Evolutionary conservation across 345 rosid genomes (phyloP).

Genomic region (Dipteronia dyeriana): DNA sequence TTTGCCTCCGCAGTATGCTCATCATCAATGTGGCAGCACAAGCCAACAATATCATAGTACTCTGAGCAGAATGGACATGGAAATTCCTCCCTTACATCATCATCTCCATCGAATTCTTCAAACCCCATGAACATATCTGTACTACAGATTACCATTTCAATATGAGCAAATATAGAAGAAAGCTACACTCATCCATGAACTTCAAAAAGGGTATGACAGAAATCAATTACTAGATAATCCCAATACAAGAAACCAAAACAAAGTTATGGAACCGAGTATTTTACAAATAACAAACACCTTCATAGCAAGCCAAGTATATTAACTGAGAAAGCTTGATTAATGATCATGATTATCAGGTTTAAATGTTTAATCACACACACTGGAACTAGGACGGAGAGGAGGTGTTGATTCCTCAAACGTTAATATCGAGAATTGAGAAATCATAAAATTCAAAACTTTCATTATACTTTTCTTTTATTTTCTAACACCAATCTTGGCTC

Average conservation of each 20-base stretch:
- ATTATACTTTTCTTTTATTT: conserved; percentile 5
- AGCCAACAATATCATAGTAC: conserved; percentile 81
- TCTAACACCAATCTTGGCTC: neutral
- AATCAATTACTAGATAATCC: neutral
- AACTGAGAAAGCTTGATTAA: neutral
- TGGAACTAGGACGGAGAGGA: neutral
- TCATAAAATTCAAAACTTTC: neutral
- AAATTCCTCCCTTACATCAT: conserved; percentile 88
- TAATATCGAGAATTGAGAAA: neutral
- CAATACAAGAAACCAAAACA: neutral
- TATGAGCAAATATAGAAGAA: conserved; percentile 2
- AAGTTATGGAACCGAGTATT: neutral
- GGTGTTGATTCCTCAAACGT: neutral
- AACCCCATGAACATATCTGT: conserved; percentile 82
- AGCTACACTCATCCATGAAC: neutral
- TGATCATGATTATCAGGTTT: neutral
- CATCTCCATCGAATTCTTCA: conserved; percentile 89
- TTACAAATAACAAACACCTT: no score
- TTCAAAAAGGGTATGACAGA: neutral
- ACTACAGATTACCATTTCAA: conserved; percentile 23
- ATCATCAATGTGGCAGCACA: conserved; percentile 92
- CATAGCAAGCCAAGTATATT: no score
- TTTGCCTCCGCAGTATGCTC: conserved; percentile 83
- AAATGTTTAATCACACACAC: neutral
- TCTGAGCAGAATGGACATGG: conserved; percentile 95